These are phyloP conservation scores for Aspergillus sp. DNA, from an alignment of 2,329 filamentous ascomycete species.

Conservation along the genomic window DNA sequence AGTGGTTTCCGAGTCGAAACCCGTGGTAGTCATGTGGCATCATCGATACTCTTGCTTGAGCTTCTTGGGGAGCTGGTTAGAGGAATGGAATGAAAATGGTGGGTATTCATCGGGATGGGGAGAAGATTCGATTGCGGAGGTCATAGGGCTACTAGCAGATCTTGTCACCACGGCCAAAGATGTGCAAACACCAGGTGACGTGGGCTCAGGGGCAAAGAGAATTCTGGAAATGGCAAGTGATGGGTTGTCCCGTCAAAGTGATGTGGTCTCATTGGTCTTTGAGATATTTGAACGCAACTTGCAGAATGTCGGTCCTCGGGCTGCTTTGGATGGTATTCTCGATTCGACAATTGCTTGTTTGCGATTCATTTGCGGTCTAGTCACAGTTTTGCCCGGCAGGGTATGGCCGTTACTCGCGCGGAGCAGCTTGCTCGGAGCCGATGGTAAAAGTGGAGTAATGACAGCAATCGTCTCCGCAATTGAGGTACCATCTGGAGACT, in stretches of 20 bases:
- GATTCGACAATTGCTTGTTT: slow-evolving; percentile 68
- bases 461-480: slow-evolving; percentile 72
- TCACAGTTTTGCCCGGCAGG: slow-evolving; percentile 67
- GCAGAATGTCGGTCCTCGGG: slow-evolving; percentile 47
- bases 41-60: slow-evolving; percentile 71
- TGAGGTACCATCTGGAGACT: slow-evolving; percentile 70
- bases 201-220: slow-evolving; percentile 33
- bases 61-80: slow-evolving; percentile 65
- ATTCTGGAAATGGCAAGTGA: slow-evolving; percentile 47
- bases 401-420: slow-evolving; percentile 86
- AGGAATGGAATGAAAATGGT: slow-evolving; percentile 42
- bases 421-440: slow-evolving; percentile 70
- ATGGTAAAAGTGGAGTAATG: slow-evolving; percentile 69
- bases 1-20: slow-evolving; percentile 70
- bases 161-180: slow-evolving; percentile 49
- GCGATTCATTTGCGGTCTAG: slow-evolving; percentile 68
- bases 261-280: slow-evolving; percentile 74
- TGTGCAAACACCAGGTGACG: slow-evolving; percentile 21
- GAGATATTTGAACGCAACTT: slow-evolving; percentile 71
- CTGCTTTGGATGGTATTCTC: slow-evolving; percentile 57
- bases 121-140: slow-evolving; percentile 61
- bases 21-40: slow-evolving; percentile 67
- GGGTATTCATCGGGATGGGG: slow-evolving; percentile 49
- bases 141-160: slow-evolving; percentile 65
- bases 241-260: slow-evolving; percentile 44